phyloP scores from a whole-genome alignment of 1,139 yeast genomes.

The Zygosaccharomyces pseudobailii region DNA sequence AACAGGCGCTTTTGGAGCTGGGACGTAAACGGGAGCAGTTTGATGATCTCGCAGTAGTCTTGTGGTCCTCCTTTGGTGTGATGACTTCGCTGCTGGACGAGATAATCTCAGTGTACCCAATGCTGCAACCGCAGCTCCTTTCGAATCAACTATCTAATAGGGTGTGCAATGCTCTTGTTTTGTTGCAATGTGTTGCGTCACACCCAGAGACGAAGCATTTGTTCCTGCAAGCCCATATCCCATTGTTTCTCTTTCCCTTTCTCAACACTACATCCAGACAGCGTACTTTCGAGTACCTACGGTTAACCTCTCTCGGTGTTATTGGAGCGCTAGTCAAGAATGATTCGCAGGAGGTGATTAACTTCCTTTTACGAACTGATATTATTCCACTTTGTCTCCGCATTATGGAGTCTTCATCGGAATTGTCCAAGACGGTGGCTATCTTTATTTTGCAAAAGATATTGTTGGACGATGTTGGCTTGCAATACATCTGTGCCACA shows the following conservation, averaged over 20 bases:
- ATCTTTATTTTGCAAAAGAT: constrained; percentile 92
- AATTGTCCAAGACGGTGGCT: constrained; percentile 91
- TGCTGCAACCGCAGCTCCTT: constrained; percentile 79
- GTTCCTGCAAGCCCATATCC: constrained; percentile 85
- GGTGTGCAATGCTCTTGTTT: constrained; percentile 92
- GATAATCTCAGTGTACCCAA: constrained; percentile 83
- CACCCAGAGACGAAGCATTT: constrained; percentile 84
- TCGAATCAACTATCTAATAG: constrained; percentile 86
- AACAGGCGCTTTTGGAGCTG: constrained; percentile 83
- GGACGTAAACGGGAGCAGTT: constrained; percentile 94
- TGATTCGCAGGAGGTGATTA: constrained; percentile 92
- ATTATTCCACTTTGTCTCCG: constrained; percentile 91
- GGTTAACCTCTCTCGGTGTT: constrained; percentile 91
- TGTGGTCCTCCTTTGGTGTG: constrained; percentile 96
- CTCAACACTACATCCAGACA: constrained; percentile 87
- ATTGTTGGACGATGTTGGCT: constrained; percentile 84
- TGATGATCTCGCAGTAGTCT: constrained; percentile 85
- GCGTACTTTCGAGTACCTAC: constrained; percentile 85
- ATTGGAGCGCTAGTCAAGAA: constrained; percentile 95
- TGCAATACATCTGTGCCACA: constrained; percentile 89
- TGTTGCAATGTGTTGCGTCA: constrained; percentile 93
- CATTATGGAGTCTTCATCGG: constrained; percentile 94
- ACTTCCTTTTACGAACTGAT: constrained; percentile 84
- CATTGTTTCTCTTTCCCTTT: constrained; percentile 88
- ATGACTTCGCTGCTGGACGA: constrained; percentile 90